Conservation (phyloP, 176 grass and related monocot species). For the Dendrocalamus sinicus region DNA sequence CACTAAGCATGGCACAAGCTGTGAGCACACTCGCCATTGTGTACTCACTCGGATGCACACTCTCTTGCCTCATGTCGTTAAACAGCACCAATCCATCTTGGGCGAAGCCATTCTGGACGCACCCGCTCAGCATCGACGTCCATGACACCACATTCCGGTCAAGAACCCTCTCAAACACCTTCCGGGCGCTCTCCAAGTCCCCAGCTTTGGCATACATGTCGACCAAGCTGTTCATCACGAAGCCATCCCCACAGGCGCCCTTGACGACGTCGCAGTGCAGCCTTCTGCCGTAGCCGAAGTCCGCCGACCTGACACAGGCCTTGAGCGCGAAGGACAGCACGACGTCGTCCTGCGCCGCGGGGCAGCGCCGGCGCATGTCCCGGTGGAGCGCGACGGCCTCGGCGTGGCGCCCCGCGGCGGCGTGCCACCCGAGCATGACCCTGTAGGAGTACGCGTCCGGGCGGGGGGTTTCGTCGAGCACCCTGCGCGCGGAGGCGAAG, state of each 20-base stretch:
- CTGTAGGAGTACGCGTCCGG: constrained; percentile 61
- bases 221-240: constrained; percentile 61
- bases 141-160: constrained; percentile 64
- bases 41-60: constrained; percentile 42
- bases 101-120: constrained; percentile 52
- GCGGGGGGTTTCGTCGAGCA: constrained; percentile 55
- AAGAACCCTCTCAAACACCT: constrained; percentile 50
- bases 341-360: constrained; percentile 38
- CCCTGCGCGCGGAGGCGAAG: constrained; percentile 51
- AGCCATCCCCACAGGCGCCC: constrained; percentile 49
- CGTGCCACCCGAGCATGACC: constrained; percentile 51
- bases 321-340: constrained; percentile 67
- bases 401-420: constrained; percentile 29
- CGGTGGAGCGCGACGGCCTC: constrained; percentile 45
- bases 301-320: constrained; percentile 48
- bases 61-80: constrained; percentile 48
- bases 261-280: constrained; percentile 52
- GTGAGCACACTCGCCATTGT: constrained; percentile 47
- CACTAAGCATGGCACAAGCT: constrained; percentile 40
- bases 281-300: constrained; percentile 52
- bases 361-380: constrained; percentile 39
- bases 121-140: constrained; percentile 60
- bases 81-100: constrained; percentile 52
- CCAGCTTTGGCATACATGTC: constrained; percentile 59
- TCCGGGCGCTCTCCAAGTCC: constrained; percentile 48